phyloP scores from a whole-genome alignment of 768 basidiomycete species.

The Termitomyces sp. region DNA sequence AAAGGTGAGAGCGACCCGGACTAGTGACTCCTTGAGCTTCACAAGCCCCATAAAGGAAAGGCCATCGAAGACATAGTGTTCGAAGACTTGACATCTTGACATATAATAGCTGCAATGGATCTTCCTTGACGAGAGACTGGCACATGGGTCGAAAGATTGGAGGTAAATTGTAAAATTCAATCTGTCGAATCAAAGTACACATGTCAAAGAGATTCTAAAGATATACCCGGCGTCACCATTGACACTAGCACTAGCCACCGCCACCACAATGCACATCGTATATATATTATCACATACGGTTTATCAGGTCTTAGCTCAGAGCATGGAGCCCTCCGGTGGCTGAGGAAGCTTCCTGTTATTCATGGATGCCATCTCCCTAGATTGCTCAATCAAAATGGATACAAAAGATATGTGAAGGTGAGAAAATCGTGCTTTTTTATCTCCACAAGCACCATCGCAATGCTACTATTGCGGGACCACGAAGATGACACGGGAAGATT shows the following conservation, averaged over 20 bases:
- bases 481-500: constrained; percentile 69
- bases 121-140: not conserved
- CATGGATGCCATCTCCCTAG: constrained; percentile 91
- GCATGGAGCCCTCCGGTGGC: constrained; percentile 83
- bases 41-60: too few species aligned
- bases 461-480: constrained; percentile 75
- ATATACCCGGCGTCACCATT: constrained; percentile 3
- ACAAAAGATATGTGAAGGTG: not conserved
- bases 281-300: not conserved
- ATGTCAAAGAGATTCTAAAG: not conserved
- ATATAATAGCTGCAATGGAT: not conserved
- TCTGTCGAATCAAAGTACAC: constrained; percentile 10
- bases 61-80: not conserved
- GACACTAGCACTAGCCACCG: not conserved
- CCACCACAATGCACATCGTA: not conserved
- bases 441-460: constrained; percentile 91
- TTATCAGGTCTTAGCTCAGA: constrained; percentile 30
- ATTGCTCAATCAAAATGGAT: not conserved
- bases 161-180: not conserved
- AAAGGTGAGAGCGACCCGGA: too few species aligned
- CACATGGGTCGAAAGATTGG: not conserved
- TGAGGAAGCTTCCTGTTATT: constrained; percentile 93
- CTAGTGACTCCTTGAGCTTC: too few species aligned
- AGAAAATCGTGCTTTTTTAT: constrained; percentile 71
- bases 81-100: too few species aligned